A percentile compares a stretch with the other conserved stretches of the same genome.
Evolutionary conservation across 371 early-diverging fungal species (phyloP).

Genomic region (Mortierella sp.): DNA sequence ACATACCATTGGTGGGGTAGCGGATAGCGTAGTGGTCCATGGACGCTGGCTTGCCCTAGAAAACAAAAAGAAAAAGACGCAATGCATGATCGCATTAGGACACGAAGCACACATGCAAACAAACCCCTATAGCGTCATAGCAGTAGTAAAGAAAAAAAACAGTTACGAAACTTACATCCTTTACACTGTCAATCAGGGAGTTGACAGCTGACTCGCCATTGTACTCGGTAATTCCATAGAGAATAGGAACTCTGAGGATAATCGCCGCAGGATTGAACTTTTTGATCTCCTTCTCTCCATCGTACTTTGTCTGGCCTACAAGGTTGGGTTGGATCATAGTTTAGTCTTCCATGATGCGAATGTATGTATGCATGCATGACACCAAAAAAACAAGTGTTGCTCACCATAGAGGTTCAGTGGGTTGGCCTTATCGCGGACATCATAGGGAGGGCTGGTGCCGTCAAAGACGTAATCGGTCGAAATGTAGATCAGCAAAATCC

Average conservation of each 20-base stretch:
- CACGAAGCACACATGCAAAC: background rate
- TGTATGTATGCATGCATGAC: too few relatives aligned
- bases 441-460: slow-evolving; percentile 84
- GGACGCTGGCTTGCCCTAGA: slow-evolving; percentile 45
- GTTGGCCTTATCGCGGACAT: slow-evolving; percentile 75
- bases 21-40: slow-evolving; percentile 82
- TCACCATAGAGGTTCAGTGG: slow-evolving; percentile 87
- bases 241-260: slow-evolving; percentile 84
- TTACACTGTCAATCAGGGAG: slow-evolving; percentile 73
- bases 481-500: slow-evolving; percentile 79
- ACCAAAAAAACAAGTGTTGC: background rate
- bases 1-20: slow-evolving; percentile 84
- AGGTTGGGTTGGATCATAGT: too few relatives aligned
- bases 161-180: slow-evolving; percentile 53
- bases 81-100: background rate
- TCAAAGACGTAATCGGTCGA: slow-evolving; percentile 97
- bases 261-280: slow-evolving; percentile 69
- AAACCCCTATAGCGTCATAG: too few relatives aligned
- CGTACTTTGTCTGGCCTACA: slow-evolving; percentile 78
- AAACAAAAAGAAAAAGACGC: slow-evolving; percentile 2
- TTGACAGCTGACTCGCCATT: slow-evolving; percentile 86
- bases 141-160: background rate
- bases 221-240: slow-evolving; percentile 80
- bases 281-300: slow-evolving; percentile 79
- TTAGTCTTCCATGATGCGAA: background rate